Evolutionary conservation across 1,139 yeast genomes (phyloP), one percentile per base, ranked within the genome.

Genomic region (Pichia sp.): DNA sequence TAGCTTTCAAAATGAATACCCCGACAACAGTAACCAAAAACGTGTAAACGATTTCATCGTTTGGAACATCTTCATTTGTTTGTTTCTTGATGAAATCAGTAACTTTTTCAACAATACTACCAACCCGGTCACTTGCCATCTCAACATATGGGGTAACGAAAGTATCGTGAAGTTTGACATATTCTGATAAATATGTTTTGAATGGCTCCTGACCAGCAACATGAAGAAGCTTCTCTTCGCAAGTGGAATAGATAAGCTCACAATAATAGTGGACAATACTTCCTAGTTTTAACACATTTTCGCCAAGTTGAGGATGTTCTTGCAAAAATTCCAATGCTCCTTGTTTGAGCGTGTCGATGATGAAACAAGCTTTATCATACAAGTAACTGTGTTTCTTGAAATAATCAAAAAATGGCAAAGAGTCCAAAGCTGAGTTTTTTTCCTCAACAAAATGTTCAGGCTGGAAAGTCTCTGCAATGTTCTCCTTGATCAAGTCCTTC

Each of bases 1-100:
- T 33, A 7, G 49, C 40, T 30, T 54, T 57, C 30, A 61, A 57
- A n/a, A 58, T 43, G 31, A 64, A 45, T 31, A 63, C 52, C 8
- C 58, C 59, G 1, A 59, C 53, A 12, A 55, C 54, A 24, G 62
- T 24, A 12, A 60, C 57, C 31, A 64, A 47, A 20, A 61, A 54
- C 9, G 61, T 40, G 27, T 53, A 41, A 2, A 61, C 60, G 7
- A 54, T 24, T 41, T 61, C 51, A 14, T 27, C 49, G 52, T n/a
- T 48, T 43, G 24, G 55, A 16, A 16, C 31, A 16, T 36, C 40
- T 36, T 36, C 40, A 14, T 16, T 36, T 14, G 40, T 36, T 14
- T 36, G 40, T 16, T 14, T 10, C 16, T 36, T 42, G 45, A 42
- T 42, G n/a, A 42, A 42, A n/a, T 42, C 45, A 27, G 10, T 16